phyloP scores from a whole-genome alignment of 2,329 filamentous ascomycete species.

The Venturiaceae sp. region DNA sequence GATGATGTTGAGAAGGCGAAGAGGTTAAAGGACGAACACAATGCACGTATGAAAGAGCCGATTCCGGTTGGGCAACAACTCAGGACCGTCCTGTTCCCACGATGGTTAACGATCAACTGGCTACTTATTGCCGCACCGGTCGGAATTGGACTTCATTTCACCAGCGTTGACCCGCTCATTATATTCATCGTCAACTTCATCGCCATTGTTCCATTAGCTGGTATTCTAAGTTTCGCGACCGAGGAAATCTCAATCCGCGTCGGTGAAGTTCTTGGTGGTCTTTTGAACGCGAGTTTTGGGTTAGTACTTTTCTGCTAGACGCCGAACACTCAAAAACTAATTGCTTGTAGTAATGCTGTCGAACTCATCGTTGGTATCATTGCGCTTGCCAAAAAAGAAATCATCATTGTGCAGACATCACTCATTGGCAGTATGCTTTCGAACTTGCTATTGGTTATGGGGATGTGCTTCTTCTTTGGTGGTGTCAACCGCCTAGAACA shows the following conservation, averaged over 20 bases:
- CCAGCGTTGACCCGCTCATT: slow-evolving; percentile 5
- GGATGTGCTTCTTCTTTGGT: slow-evolving; percentile 87
- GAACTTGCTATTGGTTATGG: slow-evolving; percentile 79
- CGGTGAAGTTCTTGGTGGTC: slow-evolving; percentile 77
- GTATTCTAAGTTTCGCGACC: slow-evolving; percentile 77
- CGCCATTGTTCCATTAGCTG: slow-evolving; percentile 82
- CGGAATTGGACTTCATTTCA: slow-evolving; percentile 36
- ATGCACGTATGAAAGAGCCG: slow-evolving; percentile 3
- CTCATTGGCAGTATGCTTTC: slow-evolving; percentile 87
- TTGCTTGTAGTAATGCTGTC: slow-evolving; percentile 58
- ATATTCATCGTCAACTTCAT: slow-evolving; percentile 83
- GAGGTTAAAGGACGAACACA: neutral
- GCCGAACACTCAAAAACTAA: too few species aligned
- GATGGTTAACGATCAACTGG: slow-evolving; percentile 10
- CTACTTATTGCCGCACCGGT: slow-evolving; percentile 8
- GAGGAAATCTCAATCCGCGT: slow-evolving; percentile 73
- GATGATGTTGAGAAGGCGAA: neutral
- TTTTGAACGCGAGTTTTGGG: slow-evolving; percentile 87
- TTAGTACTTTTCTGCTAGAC: slow-evolving; percentile 32
- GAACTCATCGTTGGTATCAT: slow-evolving; percentile 85
- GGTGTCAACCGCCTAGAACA: slow-evolving; percentile 72
- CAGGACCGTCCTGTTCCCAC: slow-evolving; percentile 7
- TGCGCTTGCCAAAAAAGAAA: slow-evolving; percentile 62
- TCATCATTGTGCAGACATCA: slow-evolving; percentile 85
- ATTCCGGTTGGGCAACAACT: slow-evolving; percentile 7